Evolutionary conservation across 371 early-diverging fungal genomes (phyloP), one percentile per base, ranked within the genome.

Genomic region (Phascolomyces articulosus): DNA sequence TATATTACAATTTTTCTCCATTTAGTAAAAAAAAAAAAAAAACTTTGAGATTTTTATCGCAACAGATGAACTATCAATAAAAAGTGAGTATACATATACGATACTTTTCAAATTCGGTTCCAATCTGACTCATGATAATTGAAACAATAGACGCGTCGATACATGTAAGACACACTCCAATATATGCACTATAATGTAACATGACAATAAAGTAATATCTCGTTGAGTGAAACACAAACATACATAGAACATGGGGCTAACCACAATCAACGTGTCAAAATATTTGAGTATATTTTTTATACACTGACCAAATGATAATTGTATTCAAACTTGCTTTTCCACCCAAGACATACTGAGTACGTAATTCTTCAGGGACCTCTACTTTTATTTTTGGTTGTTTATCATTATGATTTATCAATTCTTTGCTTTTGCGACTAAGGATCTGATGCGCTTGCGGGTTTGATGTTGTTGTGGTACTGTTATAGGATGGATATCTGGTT

Each of bases 61-160:
- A 9, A 6, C 34, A 11, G n/a, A n/a, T 34, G 6, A 11, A 11
- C 34, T 1, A 9, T 34, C 34, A 34, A 34, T 34, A 34, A 34
- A 9, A 34, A 34, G 11, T 9, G 6, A 11, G 0, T 34, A 11
- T 34, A 34, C n/a, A n/a, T n/a, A 34, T 34, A 34, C 11, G 34
- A 13, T 57, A 40, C 57, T 16, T 20, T 38, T 40, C 40, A 40
- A 57, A 57, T 13, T 57, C 57, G 11, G 23, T 57, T 11, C 57
- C 57, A 57, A 57, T 57, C 24, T 40, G 40, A 13, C 40, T 31
- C 24, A 57, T 38, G 15, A 57, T 38, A 21, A 24, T 57, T 10
- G 40, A 57, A 16, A 31, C 34, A 40, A 57, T 57, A 2, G 57
- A 57, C n/a, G 40, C 34, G 13, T 57, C 57, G 23, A 51, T 51